These are phyloP conservation scores for Salix udensis DNA, from an alignment of 345 rosid genomes.

Conservation along the genomic window DNA sequence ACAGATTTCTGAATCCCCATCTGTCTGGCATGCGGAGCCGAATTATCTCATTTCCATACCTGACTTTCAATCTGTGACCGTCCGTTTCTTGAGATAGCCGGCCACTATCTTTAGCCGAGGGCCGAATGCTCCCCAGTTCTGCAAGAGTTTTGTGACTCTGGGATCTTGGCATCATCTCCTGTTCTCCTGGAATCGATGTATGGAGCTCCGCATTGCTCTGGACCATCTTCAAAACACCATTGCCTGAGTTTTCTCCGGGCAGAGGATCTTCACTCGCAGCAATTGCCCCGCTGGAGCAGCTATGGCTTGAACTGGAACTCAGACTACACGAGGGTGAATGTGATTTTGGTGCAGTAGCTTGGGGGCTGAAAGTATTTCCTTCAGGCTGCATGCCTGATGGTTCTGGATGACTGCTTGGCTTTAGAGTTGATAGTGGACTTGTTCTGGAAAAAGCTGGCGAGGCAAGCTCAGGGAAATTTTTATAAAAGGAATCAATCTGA, in stretches of 20 bases:
- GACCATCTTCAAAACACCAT: slow-evolving; percentile 31
- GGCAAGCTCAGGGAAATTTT: slow-evolving; percentile 59
- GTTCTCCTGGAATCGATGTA: slow-evolving; percentile 42
- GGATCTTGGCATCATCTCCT: slow-evolving; percentile 38
- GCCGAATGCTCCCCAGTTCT: slow-evolving; percentile 33
- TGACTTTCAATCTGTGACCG: slow-evolving; percentile 57
- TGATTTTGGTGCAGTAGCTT: slow-evolving; percentile 40
- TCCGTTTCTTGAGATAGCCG: slow-evolving; percentile 41
- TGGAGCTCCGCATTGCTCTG: slow-evolving; percentile 48
- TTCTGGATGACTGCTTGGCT: slow-evolving; percentile 20
- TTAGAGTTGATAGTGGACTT: slow-evolving; percentile 24
- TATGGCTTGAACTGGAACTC: slow-evolving; percentile 71
- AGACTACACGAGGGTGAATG: slow-evolving; percentile 68
- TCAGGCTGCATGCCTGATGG: slow-evolving; percentile 30
- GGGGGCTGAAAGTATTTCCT: slow-evolving; percentile 19
- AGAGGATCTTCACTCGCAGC: slow-evolving; percentile 23
- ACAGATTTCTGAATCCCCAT: slow-evolving; percentile 47
- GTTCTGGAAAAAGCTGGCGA: slow-evolving; percentile 43
- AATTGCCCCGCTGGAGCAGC: slow-evolving; percentile 56
- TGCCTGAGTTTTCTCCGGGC: slow-evolving; percentile 29
- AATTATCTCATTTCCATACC: slow-evolving; percentile 60
- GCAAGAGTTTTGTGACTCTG: slow-evolving; percentile 35
- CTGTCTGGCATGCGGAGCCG: slow-evolving; percentile 54
- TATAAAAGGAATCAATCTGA: slow-evolving; percentile 61
- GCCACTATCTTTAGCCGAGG: slow-evolving; percentile 16